These are phyloP conservation scores for Hapsidospora chrysogenum DNA, from an alignment of 495 filamentous ascomycete species.

Conservation along the genomic window DNA sequence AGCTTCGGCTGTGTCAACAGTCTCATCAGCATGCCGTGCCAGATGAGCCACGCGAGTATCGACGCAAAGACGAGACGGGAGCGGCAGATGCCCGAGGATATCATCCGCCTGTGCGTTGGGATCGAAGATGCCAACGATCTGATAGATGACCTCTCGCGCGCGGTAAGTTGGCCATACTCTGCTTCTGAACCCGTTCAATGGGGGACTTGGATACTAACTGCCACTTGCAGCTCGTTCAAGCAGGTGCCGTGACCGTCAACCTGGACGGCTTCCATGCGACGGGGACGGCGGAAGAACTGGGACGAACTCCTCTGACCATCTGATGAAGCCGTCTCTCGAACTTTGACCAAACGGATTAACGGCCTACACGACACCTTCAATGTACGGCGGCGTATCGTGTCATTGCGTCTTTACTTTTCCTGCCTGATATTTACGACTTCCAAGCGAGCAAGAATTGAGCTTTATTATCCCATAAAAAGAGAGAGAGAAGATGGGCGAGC, in stretches of 20 bases:
- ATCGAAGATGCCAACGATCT: conserved; percentile 90
- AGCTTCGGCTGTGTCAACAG: conserved; percentile 97
- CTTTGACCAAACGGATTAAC: too few species aligned
- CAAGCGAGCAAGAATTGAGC: too few species aligned
- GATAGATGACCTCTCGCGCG: conserved; percentile 79
- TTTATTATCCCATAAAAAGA: too few species aligned
- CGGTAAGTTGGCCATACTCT: conserved; percentile 58
- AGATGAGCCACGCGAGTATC: conserved; percentile 98
- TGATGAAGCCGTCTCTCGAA: too few species aligned
- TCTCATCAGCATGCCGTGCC: conserved; percentile 96
- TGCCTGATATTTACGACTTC: too few species aligned
- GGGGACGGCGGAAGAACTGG: neutral
- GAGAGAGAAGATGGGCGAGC: too few species aligned
- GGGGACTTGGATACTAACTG: neutral
- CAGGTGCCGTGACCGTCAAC: conserved; percentile 67
- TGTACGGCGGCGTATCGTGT: too few species aligned
- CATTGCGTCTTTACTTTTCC: too few species aligned
- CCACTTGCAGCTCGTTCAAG: conserved; percentile 58
- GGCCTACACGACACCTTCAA: too few species aligned
- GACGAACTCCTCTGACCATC: neutral
- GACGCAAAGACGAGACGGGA: conserved; percentile 85
- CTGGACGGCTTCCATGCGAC: conserved; percentile 49
- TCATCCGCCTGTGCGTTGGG: conserved; percentile 87
- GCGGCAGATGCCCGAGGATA: conserved; percentile 84
- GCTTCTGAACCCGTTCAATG: neutral